Evolutionary conservation across 2,329 filamentous ascomycete species (phyloP).

Genomic region (Botrytis sinoallii): DNA sequence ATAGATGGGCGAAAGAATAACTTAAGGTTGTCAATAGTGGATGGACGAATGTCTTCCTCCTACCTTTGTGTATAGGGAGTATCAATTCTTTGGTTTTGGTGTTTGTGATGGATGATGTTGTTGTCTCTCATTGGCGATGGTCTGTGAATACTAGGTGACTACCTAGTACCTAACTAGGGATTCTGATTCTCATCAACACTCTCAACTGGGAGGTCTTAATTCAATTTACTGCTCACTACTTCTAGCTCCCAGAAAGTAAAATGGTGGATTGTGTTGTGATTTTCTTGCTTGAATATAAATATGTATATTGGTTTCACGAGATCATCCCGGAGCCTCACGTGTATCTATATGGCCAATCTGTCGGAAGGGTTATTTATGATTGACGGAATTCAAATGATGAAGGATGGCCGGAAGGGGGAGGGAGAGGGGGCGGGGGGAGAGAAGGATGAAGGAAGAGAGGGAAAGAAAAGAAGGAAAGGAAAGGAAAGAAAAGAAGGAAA

Average conservation of each 20-base stretch:
- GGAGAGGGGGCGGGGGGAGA: not conserved
- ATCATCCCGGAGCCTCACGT: not conserved
- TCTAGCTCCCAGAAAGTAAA: not conserved
- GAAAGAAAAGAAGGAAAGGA: not conserved
- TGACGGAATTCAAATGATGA: not conserved
- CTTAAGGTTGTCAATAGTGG: not conserved
- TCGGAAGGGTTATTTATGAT: not conserved
- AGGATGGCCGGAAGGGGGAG: not conserved
- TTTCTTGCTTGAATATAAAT: not conserved
- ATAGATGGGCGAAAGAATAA: not conserved
- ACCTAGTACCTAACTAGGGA: too few species aligned
- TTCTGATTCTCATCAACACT: not conserved
- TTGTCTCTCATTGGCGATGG: not conserved
- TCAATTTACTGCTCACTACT: not conserved
- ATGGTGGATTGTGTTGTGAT: not conserved
- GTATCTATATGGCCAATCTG: not conserved
- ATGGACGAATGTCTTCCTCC: not conserved
- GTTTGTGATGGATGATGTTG: not conserved
- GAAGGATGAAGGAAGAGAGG: not conserved
- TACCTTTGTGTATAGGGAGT: not conserved
- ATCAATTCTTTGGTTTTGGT: not conserved
- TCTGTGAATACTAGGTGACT: not conserved
- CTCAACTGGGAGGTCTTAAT: not conserved
- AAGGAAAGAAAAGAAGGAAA: not conserved
- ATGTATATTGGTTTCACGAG: not conserved